phyloP scores from a whole-genome alignment of 1,284 basidiomycete species.

The Phylloboletellus chloephorus region DNA sequence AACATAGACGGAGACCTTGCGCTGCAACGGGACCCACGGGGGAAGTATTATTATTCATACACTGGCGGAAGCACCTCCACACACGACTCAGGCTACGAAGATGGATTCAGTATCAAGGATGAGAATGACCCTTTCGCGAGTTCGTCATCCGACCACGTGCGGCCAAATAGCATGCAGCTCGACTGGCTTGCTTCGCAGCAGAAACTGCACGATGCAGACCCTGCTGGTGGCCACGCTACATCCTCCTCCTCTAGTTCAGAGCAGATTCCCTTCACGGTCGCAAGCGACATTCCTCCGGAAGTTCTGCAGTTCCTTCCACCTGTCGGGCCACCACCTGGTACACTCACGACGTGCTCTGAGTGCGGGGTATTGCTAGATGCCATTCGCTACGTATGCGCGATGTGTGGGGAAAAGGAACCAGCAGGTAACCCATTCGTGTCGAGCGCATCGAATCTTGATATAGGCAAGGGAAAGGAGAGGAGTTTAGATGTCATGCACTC shows the following conservation, averaged over 20 bases:
- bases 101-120: conserved; percentile 34
- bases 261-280: conserved; percentile 28
- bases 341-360: conserved; percentile 78
- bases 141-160: conserved; percentile 28
- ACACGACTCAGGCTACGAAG: conserved; percentile 51
- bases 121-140: conserved; percentile 25
- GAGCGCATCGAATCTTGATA: conserved; percentile 10
- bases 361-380: conserved; percentile 71
- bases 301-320: conserved; percentile 48
- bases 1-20: conserved; percentile 55
- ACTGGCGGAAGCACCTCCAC: conserved; percentile 48
- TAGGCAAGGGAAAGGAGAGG: conserved; percentile 36
- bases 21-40: conserved; percentile 58
- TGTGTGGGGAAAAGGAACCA: conserved; percentile 72
- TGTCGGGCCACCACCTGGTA: conserved; percentile 51
- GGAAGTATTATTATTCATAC: conserved; percentile 72
- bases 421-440: conserved; percentile 13
- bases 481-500: conserved; percentile 14
- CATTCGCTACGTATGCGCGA: conserved; percentile 82
- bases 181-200: conserved; percentile 54
- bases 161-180: conserved; percentile 60
- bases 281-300: conserved; percentile 46
- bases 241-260: conserved; percentile 31
- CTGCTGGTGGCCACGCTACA: conserved; percentile 12
- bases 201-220: conserved; percentile 22